Conservation (phyloP, 2,329 filamentous ascomycete genomes). For the Colletotrichum lentis region DNA sequence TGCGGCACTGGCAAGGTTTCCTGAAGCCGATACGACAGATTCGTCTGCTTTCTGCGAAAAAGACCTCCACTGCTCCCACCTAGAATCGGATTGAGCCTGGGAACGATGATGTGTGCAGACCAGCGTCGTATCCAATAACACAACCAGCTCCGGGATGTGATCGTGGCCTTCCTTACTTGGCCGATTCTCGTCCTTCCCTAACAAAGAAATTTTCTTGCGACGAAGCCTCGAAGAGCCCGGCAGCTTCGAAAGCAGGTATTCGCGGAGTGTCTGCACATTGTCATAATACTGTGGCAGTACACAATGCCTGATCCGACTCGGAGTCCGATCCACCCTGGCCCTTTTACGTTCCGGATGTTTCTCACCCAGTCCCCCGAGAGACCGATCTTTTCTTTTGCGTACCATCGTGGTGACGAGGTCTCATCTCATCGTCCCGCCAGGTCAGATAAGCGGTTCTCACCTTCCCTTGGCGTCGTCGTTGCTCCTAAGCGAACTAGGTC, state of each 20-base stretch:
- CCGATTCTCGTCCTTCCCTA: constrained; percentile 48
- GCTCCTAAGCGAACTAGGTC: not conserved
- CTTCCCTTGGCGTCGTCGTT: not conserved
- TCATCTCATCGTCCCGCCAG: constrained; percentile 1
- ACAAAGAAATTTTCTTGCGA: constrained; percentile 62
- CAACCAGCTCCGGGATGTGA: constrained; percentile 56
- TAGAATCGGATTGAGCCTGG: constrained; percentile 45
- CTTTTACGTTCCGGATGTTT: constrained; percentile 12
- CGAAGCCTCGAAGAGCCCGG: constrained; percentile 71
- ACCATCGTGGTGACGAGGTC: constrained; percentile 12
- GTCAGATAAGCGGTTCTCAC: constrained; percentile 3
- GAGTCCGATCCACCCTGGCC: not conserved
- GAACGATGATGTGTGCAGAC: constrained; percentile 61
- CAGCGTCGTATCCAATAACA: constrained; percentile 73
- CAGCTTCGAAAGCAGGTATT: constrained; percentile 73
- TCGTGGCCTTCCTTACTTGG: constrained; percentile 41
- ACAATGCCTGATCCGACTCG: constrained; percentile 28
- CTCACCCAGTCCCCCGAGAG: not conserved
- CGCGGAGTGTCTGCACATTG: constrained; percentile 70
- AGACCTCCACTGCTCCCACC: constrained; percentile 63
- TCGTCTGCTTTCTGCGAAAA: constrained; percentile 72
- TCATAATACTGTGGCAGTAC: constrained; percentile 58
- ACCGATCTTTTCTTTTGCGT: constrained; percentile 25
- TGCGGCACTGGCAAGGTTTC: constrained; percentile 52
- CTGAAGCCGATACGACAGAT: constrained; percentile 62